phyloP scores from a whole-genome alignment of 2,329 filamentous ascomycete genomes.

The Colletotrichum lindemuthianum region DNA sequence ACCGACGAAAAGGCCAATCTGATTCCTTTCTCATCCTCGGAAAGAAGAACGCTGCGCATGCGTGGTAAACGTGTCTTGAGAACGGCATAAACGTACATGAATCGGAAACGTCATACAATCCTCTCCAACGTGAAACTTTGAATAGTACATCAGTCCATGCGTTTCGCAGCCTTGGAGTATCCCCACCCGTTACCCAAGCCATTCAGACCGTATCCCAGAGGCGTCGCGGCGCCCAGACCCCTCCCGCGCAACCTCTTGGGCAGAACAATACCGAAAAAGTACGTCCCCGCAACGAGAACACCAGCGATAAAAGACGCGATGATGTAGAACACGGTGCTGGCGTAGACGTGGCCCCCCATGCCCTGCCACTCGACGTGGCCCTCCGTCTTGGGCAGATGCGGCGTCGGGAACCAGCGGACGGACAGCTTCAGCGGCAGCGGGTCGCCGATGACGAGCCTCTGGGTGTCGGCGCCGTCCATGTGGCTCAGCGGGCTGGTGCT shows the following conservation, averaged over 20 bases:
- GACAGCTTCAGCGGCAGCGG: slow-evolving; percentile 81
- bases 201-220: slow-evolving; percentile 61
- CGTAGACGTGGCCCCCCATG: slow-evolving; percentile 71
- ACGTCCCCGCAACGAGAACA: slow-evolving; percentile 62
- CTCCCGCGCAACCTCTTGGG: slow-evolving; percentile 62
- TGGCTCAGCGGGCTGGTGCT: slow-evolving; percentile 78
- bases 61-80: neutral
- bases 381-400: slow-evolving; percentile 74
- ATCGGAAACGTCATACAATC: slow-evolving; percentile 31
- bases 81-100: slow-evolving; percentile 19
- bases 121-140: slow-evolving; percentile 1
- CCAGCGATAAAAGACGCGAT: slow-evolving; percentile 69
- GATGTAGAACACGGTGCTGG: slow-evolving; percentile 71
- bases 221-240: slow-evolving; percentile 65
- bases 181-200: slow-evolving; percentile 68
- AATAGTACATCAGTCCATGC: slow-evolving; percentile 52
- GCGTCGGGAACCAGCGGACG: slow-evolving; percentile 87
- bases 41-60: slow-evolving; percentile 13
- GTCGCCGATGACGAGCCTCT: slow-evolving; percentile 87
- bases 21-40: neutral
- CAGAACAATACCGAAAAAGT: slow-evolving; percentile 69
- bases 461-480: slow-evolving; percentile 60
- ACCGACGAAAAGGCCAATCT: neutral
- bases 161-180: slow-evolving; percentile 65
- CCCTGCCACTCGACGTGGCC: slow-evolving; percentile 73